Evolutionary conservation across 257 asterid species (phyloP).

Genomic region (Fraxinus anomala): DNA sequence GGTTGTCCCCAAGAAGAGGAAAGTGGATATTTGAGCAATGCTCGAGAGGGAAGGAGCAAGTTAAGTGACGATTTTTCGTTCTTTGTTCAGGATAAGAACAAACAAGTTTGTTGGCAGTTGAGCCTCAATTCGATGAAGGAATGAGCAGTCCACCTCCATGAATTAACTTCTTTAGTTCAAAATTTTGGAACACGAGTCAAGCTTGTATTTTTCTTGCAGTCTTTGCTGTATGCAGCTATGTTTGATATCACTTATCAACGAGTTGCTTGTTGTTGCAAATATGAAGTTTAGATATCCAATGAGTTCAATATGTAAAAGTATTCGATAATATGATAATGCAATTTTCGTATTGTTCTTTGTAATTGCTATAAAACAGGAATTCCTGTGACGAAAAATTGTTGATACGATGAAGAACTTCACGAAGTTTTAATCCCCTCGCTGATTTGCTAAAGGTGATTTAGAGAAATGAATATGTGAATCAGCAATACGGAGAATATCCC

Average conservation of each 20-base stretch:
- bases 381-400: no score
- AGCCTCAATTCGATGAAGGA: conserved; percentile 27
- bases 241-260: conserved; percentile 7
- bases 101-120: conserved; percentile 28
- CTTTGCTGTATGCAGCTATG: background rate
- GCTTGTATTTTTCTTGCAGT: background rate
- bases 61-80: conserved; percentile 29
- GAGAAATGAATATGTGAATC: background rate
- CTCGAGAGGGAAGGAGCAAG: conserved; percentile 30
- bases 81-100: conserved; percentile 29
- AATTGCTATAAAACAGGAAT: no score
- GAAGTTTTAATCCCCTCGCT: background rate
- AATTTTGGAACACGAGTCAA: conserved; percentile 12
- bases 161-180: conserved; percentile 15
- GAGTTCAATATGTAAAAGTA: conserved; percentile 12
- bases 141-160: conserved; percentile 27
- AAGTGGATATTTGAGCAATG: conserved; percentile 25
- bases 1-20: conserved; percentile 34
- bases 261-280: conserved; percentile 22
- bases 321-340: background rate
- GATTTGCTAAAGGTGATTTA: background rate
- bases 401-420: no score
- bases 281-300: conserved; percentile 21
- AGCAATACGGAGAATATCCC: background rate
- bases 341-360: background rate